Evolutionary conservation across 495 filamentous ascomycete genomes (phyloP), one percentile per base, ranked within the genome.

Genomic region (Hyaloscypha hepaticicola): DNA sequence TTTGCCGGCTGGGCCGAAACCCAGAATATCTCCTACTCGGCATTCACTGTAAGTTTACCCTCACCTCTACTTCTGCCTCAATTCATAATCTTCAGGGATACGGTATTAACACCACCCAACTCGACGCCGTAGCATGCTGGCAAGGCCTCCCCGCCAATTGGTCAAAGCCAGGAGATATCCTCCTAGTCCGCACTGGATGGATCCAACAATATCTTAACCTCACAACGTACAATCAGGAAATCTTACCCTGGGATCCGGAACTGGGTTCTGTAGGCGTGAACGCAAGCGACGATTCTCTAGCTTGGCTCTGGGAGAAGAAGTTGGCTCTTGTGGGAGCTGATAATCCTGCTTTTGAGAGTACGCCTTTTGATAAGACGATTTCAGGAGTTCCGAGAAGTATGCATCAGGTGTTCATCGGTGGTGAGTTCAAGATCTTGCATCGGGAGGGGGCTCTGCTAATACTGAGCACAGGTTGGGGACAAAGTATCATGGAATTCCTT

Each of bases 31-130:
- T 72, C 72, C 31, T 82, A 84, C 68, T 77, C 87, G 65, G 76
- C 83, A 12, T 86, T 82, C 73, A 76, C 72, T 12, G 64, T 73
- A n/a, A 75, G 85, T 86, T 78, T 22, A 71, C 66, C 29, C 78
- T 75, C 55, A 80, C 51, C 22, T 24, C 48, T 24, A 5, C 19
- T 0, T 50, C 0, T 19, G 6, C 22, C 48, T 1, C 48, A 50
- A 50, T 6, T 50, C 7, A 21, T 1, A 8, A 24, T 24, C 19
- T 50, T 16, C 48, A 50, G 48, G 50, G 50, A 2, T 28, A 12
- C 26, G 50, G 50, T 21, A 53, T 53, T 9, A 53, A 53, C 26
- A 25, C 8, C 21, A 53, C 50, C 3, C 22, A 24, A 7, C 50
- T 53, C 22, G 50, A 53, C 50, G 50, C 50, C 3, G 16, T 56